Conservation (phyloP, 2,329 filamentous ascomycete genomes). For the Phialocephala subalpina region DNA sequence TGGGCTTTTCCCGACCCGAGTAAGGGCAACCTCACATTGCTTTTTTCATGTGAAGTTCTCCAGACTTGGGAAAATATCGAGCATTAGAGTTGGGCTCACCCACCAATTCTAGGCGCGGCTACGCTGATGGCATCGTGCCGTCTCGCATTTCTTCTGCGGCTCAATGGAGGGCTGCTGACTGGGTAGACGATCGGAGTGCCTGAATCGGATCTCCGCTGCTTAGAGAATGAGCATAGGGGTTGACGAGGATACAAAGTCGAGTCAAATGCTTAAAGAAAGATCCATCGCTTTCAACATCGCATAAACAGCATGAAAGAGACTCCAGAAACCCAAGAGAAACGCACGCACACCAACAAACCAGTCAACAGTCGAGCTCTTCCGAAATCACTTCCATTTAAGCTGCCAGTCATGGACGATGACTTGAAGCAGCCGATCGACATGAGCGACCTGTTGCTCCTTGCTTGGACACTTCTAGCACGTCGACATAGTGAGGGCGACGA, state of each 20-base stretch:
- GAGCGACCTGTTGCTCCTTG: slow-evolving; percentile 21
- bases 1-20: background rate
- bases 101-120: background rate
- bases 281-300: background rate
- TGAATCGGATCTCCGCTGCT: background rate
- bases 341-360: background rate
- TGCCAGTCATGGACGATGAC: background rate
- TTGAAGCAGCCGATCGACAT: slow-evolving; percentile 10
- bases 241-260: background rate
- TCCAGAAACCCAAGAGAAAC: background rate
- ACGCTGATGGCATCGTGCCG: background rate
- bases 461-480: slow-evolving; percentile 15
- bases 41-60: background rate
- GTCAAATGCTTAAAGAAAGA: background rate
- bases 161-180: background rate
- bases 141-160: background rate
- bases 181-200: background rate
- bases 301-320: background rate
- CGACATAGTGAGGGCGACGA: slow-evolving; percentile 10
- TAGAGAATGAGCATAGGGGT: too few species aligned
- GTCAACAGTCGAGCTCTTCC: background rate
- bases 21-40: background rate
- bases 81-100: background rate
- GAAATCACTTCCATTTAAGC: background rate
- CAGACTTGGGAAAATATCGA: background rate